Conservation (phyloP, 257 asterid species). For the Capsicum chinense region DNA sequence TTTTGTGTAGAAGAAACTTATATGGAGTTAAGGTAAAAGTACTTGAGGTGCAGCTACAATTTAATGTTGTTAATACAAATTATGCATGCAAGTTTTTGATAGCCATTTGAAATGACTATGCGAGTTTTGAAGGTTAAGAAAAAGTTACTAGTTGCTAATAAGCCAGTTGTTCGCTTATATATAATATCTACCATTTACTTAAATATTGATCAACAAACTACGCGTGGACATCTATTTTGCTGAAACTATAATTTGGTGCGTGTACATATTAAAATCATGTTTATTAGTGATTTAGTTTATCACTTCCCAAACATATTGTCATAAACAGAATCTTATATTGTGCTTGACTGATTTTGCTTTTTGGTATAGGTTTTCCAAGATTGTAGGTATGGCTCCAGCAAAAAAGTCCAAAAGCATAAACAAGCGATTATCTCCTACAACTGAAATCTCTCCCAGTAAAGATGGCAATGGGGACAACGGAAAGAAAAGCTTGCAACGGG, state of each 20-base stretch:
- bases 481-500: slow-evolving; percentile 63
- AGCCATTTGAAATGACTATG: background rate
- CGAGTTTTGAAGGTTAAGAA: background rate
- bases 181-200: background rate
- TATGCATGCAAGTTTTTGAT: slow-evolving; percentile 17
- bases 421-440: slow-evolving; percentile 52
- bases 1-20: background rate
- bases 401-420: slow-evolving; percentile 68
- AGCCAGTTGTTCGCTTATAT: background rate
- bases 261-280: background rate
- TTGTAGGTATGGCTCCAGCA: slow-evolving; percentile 64
- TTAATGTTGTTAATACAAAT: background rate
- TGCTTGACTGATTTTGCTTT: background rate
- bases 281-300: background rate
- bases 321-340: slow-evolving; percentile 11
- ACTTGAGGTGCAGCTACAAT: background rate
- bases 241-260: background rate
- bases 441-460: slow-evolving; percentile 68
- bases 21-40: background rate
- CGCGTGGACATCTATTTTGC: background rate
- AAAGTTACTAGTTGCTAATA: background rate
- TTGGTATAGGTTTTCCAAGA: slow-evolving; percentile 36
- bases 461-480: slow-evolving; percentile 59
- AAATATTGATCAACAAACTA: slow-evolving; percentile 1
- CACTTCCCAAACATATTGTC: slow-evolving; percentile 6